Conservation (phyloP, 2,329 filamentous ascomycete species). For the Huntiella savannae region DNA sequence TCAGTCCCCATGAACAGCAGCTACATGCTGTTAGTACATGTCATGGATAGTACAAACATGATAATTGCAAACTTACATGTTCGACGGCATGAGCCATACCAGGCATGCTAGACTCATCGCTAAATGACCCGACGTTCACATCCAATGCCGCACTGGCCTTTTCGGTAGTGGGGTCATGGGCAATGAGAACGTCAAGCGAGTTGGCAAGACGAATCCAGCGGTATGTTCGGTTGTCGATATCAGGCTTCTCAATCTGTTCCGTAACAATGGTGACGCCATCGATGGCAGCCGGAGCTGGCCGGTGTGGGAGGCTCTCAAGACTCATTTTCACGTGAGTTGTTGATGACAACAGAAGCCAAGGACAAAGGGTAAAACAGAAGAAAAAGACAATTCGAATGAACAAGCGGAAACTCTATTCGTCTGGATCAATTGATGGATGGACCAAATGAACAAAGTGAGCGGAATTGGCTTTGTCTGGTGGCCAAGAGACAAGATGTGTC, state of each 20-base stretch:
- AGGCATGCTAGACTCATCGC: conserved; percentile 75
- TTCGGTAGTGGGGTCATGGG: conserved; percentile 87
- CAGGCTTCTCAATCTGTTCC: conserved; percentile 62
- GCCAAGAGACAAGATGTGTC: too few relatives aligned
- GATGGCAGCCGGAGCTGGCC: neutral
- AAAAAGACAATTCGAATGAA: neutral
- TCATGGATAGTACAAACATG: neutral
- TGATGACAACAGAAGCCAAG: neutral
- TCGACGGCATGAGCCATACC: conserved; percentile 93
- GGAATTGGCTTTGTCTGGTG: too few relatives aligned
- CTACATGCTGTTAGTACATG: conserved; percentile 17
- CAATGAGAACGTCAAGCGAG: conserved; percentile 73
- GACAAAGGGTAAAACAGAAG: neutral
- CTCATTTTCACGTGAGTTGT: neutral
- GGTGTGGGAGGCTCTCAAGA: neutral
- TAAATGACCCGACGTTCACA: conserved; percentile 91
- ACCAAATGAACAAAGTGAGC: too few relatives aligned
- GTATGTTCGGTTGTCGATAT: conserved; percentile 71
- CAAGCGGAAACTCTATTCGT: neutral
- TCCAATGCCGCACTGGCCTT: conserved; percentile 92
- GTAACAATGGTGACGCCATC: conserved; percentile 26
- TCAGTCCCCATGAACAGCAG: conserved; percentile 96
- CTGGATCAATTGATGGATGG: too few relatives aligned
- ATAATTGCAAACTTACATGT: conserved; percentile 36
- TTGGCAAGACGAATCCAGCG: conserved; percentile 72